phyloP scores from a whole-genome alignment of 208 protist genomes.

The Phytomonas serpens region DNA sequence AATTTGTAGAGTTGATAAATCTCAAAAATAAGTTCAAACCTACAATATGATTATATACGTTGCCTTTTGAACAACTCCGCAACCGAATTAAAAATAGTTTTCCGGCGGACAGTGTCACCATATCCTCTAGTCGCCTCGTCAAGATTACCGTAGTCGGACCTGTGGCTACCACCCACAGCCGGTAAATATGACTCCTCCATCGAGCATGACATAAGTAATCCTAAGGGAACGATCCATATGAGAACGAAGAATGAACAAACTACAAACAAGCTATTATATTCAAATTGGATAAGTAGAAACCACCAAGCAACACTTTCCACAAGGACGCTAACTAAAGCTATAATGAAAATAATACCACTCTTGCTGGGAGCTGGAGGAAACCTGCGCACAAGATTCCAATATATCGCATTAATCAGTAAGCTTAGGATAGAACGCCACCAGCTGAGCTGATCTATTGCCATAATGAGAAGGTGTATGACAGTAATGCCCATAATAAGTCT shows the following conservation, averaged over 20 bases:
- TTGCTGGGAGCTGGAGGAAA: constrained; percentile 37
- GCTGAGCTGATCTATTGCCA: constrained; percentile 40
- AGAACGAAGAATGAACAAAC: constrained; percentile 44
- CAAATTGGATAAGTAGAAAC: constrained; percentile 20
- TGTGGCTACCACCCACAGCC: constrained; percentile 12
- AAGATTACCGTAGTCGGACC: constrained; percentile 4
- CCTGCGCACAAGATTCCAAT: constrained; percentile 24
- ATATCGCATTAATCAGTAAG: constrained; percentile 35
- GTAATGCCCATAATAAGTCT: constrained; percentile 25
- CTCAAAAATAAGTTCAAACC: neutral
- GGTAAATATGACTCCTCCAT: constrained; percentile 48
- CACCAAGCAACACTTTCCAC: constrained; percentile 49
- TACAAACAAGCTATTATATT: constrained; percentile 18
- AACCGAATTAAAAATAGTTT: constrained; percentile 18
- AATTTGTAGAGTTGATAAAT: neutral
- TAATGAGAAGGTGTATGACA: constrained; percentile 27
- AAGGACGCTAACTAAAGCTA: constrained; percentile 16
- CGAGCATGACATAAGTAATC: constrained; percentile 33
- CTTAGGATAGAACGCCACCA: constrained; percentile 43
- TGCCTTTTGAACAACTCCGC: constrained; percentile 12
- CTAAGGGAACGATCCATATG: constrained; percentile 51
- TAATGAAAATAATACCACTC: constrained; percentile 22
- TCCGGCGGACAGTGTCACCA: neutral
- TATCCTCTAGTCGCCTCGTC: neutral
- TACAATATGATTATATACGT: neutral